These are phyloP conservation scores for Rubus idaeus DNA, from an alignment of 306 rosid genomes.

Conservation along the genomic window DNA sequence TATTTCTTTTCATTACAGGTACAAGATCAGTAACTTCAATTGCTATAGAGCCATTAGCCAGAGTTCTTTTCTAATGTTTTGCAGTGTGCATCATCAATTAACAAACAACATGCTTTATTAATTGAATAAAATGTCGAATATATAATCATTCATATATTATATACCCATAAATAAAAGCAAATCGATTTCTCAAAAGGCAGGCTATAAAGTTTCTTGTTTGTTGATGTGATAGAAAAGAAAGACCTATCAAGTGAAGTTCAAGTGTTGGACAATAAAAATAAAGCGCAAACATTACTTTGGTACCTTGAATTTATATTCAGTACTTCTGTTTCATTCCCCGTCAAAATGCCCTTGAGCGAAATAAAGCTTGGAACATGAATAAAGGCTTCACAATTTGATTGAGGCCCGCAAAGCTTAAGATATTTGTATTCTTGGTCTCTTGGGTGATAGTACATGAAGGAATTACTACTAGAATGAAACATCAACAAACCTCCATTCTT, in stretches of 20 bases:
- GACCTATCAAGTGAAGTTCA: background rate
- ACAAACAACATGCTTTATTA: background rate
- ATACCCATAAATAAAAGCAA: background rate
- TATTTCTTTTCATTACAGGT: background rate
- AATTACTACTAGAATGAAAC: background rate
- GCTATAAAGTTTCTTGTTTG: background rate
- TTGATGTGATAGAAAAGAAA: background rate
- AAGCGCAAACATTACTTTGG: background rate
- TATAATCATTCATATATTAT: background rate
- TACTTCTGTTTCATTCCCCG: background rate
- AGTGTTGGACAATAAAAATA: background rate
- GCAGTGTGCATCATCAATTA: background rate
- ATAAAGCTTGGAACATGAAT: conserved; percentile 18
- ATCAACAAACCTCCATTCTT: background rate
- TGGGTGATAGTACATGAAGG: conserved; percentile 10
- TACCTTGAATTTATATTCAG: conserved; percentile 11
- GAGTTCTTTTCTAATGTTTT: background rate
- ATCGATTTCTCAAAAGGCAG: background rate
- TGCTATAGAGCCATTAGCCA: background rate
- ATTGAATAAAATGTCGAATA: background rate
- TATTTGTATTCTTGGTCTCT: background rate
- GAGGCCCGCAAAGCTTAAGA: background rate
- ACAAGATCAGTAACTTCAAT: background rate
- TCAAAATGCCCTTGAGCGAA: conserved; percentile 5
- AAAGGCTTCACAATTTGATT: background rate